Base-by-base conservation (phyloP, 2,329 filamentous ascomycete genomes). In the Aureobasidium sp. region DNA sequence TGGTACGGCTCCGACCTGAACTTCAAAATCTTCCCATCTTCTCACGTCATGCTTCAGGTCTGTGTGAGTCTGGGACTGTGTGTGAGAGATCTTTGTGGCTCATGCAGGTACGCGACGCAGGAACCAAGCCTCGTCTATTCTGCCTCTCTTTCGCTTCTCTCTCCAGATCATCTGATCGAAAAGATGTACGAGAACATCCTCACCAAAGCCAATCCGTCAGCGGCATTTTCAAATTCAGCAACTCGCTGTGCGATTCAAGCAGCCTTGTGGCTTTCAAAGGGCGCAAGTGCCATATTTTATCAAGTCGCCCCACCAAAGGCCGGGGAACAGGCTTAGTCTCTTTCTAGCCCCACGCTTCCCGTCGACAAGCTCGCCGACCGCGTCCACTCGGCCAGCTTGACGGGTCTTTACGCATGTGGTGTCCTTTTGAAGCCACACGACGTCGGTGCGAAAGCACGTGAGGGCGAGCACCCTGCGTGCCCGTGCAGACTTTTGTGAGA, bases 91-190 rank as follows among this genome's bases (percentile, higher is more conserved):
- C 9, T 37, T 6, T 32, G 39, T 45, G 36, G 55, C 55, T 59
- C 45, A 59, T 59, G 55, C 55, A 59, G 55, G 55, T 59, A 59
- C 55, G 36, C 55, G 55, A 59, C 21, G 34, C 27, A 41, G 34
- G 36, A 50, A 50, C 45, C 10, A 25, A 13, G n/a, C 25, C 42
- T 58, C 54, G 54, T 58, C 54, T 58, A 48, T 58, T 48, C 32
- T 58, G 42, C 54, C 42, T 16, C 11, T 27, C 30, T 47, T 21
- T 58, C 54, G 54, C 54, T 58, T 48, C 21, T 37, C 39, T 57
- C 39, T 36, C 53, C 39, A 57, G 54, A 8, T 13, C 29, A 13
- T 48, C n/a, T n/a, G n/a, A n/a, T n/a, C n/a, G n/a, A 50, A 37
- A 39, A 48, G 42, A 13, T 29, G n/a, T n/a, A n/a, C n/a, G n/a